These are phyloP conservation scores for Starmerella scarabaei DNA, from an alignment of 805 yeast genomes.

Conservation along the genomic window DNA sequence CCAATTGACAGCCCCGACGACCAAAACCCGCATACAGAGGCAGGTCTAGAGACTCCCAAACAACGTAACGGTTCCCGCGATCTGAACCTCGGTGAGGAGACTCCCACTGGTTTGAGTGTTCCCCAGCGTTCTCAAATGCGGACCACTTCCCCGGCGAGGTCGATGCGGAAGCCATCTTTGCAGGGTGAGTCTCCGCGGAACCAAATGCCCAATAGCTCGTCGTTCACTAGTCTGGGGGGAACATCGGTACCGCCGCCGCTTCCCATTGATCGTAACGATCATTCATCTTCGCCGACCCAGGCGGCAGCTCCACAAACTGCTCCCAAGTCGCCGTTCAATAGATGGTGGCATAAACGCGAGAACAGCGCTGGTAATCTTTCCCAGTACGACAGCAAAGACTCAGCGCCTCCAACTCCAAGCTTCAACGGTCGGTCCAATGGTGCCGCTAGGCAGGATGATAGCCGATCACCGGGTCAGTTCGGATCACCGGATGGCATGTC, in stretches of 20 bases:
- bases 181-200: no score
- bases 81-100: neutral
- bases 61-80: neutral
- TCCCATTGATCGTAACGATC: no score
- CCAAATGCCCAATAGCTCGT: no score
- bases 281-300: conserved; percentile 7
- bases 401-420: no score
- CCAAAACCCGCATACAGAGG: neutral
- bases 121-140: conserved; percentile 17
- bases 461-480: no score
- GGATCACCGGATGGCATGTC: no score
- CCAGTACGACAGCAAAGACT: no score
- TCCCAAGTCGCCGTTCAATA: conserved; percentile 9
- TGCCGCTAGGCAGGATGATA: no score
- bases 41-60: neutral
- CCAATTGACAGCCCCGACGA: neutral
- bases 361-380: no score
- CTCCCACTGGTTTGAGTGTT: conserved; percentile 2
- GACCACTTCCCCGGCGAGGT: conserved; percentile 12
- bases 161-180: conserved; percentile 3
- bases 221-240: no score
- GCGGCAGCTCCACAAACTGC: conserved; percentile 8
- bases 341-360: conserved; percentile 7
- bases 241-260: no score
- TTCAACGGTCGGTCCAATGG: no score